These are phyloP conservation scores for Saturnispora kantuleensis DNA, from an alignment of 805 yeast species.

Conservation along the genomic window DNA sequence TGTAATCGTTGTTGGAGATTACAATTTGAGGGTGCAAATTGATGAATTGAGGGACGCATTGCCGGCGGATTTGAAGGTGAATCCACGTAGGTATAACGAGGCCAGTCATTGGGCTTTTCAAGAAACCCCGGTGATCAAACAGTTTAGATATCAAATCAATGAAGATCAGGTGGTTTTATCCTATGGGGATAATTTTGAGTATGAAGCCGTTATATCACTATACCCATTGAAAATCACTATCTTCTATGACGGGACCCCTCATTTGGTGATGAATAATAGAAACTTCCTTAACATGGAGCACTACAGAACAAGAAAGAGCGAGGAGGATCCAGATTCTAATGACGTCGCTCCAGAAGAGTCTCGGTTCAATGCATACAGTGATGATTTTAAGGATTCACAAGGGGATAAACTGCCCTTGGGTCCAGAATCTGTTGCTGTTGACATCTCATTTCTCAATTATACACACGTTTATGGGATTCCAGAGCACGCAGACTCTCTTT, in stretches of 20 bases:
- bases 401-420: constrained; percentile 65
- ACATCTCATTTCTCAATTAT: constrained; percentile 54
- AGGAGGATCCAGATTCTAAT: constrained; percentile 26
- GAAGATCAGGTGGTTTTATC: constrained; percentile 14
- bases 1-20: constrained; percentile 45
- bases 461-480: constrained; percentile 85
- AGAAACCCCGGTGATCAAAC: constrained; percentile 11
- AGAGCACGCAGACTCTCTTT: constrained; percentile 81
- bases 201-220: constrained; percentile 33
- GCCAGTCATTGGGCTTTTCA: constrained; percentile 51
- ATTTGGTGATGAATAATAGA: constrained; percentile 57
- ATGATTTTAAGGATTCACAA: constrained; percentile 57
- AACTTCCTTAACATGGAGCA: constrained; percentile 78
- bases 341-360: constrained; percentile 51
- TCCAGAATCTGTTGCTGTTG: constrained; percentile 84
- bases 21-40: constrained; percentile 49
- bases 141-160: constrained; percentile 19
- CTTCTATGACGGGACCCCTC: constrained; percentile 33
- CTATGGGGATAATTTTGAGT: constrained; percentile 32
- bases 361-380: constrained; percentile 57
- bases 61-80: constrained; percentile 11
- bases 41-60: constrained; percentile 48
- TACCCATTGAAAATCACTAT: constrained; percentile 44
- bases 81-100: constrained; percentile 46
- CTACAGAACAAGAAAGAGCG: constrained; percentile 40